These are phyloP conservation scores for Pinus albicaulis DNA, from an alignment of 75 land plant genomes.

Conservation along the genomic window DNA sequence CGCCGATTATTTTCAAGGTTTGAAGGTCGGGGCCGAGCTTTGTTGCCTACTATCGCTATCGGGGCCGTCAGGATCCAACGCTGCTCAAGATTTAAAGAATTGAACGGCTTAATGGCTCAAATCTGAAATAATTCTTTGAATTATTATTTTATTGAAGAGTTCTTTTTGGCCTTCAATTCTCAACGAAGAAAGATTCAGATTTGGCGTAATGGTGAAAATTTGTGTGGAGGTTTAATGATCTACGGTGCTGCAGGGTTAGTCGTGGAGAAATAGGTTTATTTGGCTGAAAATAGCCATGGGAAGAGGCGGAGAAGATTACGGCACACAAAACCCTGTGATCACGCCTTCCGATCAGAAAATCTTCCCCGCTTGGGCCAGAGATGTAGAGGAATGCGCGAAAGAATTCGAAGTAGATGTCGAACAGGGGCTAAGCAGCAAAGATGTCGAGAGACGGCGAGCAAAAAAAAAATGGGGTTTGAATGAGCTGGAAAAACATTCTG, in stretches of 20 bases:
- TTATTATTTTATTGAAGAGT: too few relatives aligned
- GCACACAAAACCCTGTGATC: too few relatives aligned
- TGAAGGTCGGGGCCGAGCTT: too few relatives aligned
- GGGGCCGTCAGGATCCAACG: neutral
- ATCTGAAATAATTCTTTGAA: neutral
- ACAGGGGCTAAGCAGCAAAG: constrained; percentile 47
- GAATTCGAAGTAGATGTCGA: constrained; percentile 43
- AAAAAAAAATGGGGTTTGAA: too few relatives aligned
- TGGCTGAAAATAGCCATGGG: too few relatives aligned
- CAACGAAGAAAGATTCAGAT: neutral
- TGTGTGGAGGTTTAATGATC: too few relatives aligned
- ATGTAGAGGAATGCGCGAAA: constrained; percentile 64
- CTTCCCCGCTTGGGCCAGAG: constrained; percentile 69
- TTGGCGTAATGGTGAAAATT: too few relatives aligned
- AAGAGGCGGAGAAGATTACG: too few relatives aligned
- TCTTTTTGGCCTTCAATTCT: neutral
- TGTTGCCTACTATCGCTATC: too few relatives aligned
- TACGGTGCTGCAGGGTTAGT: too few relatives aligned
- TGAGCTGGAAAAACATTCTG: constrained; percentile 58
- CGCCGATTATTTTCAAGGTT: too few relatives aligned
- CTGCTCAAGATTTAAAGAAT: neutral
- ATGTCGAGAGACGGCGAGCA: constrained; percentile 45
- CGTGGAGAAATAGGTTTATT: too few relatives aligned
- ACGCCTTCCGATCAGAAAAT: constrained; percentile 26
- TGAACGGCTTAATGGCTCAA: neutral